Evolutionary conservation across 257 asterid genomes (phyloP), one percentile per base, ranked within the genome.

Genomic region (Oldenlandia corymbosa): DNA sequence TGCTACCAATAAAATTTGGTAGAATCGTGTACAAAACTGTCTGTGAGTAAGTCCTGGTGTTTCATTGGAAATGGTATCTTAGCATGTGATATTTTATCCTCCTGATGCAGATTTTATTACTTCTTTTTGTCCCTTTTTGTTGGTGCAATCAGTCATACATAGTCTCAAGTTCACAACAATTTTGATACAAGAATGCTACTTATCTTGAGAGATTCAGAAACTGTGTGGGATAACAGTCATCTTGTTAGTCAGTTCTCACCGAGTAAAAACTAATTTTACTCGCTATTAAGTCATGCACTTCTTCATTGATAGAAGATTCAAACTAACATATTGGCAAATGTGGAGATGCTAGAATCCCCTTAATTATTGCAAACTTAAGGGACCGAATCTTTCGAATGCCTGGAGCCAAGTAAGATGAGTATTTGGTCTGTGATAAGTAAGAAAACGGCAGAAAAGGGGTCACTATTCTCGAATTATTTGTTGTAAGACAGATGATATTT

Each of bases 11-110:
- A 30, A 34, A 26, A 36, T 57, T 70, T 74, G 81, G 83, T 82
- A 80, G 75, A 66, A 72, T 69, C 71, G 66, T 75, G 78, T 70
- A 73, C 73, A 69, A 64, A 76, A 67, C 68, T 71, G 66, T 68
- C 67, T 77, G 68, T 72, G 73, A 81, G 78, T 75, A 73, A 82
- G 64, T 46, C 60, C 47, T 57, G 61, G 73, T 80, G 71, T 69
- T 56, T 17, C n/a, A 46, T 9, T 27, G 20, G 39, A 10, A 47
- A 18, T 68, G 52, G 14, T 48, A 51, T 51, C 39, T 23, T 34
- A 5, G 23, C 41, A 51, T n/a, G 39, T 27, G 42, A 20, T 26
- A 34, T 50, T 45, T 27, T 14, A 45, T 17, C 18, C 34, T 20
- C 14, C 14, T 26, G 13, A 20, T 32, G 46, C 65, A 32, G 11